These are phyloP conservation scores for Kluyveromyces wickerhamii DNA, from an alignment of 805 yeast genomes.

Conservation along the genomic window DNA sequence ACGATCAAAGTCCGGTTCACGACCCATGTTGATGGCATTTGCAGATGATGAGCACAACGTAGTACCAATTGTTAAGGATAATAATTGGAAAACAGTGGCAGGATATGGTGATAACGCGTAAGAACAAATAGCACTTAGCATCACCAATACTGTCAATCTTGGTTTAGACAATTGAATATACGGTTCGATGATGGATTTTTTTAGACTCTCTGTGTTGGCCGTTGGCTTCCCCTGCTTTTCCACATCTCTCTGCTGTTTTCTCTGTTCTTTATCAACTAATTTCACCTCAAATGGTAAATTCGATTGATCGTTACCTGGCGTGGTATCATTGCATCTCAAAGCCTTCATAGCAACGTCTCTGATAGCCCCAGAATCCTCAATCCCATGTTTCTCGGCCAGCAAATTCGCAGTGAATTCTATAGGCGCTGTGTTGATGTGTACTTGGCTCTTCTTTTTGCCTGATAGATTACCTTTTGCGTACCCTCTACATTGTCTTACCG, in stretches of 20 bases:
- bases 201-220: constrained; percentile 13
- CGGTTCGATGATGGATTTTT: constrained; percentile 42
- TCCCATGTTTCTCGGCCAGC: constrained; percentile 8
- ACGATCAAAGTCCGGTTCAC: constrained; percentile 86
- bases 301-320: background rate
- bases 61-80: constrained; percentile 76
- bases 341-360: constrained; percentile 25
- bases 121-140: constrained; percentile 85
- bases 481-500: background rate
- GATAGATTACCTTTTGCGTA: constrained; percentile 2
- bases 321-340: constrained; percentile 28
- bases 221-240: constrained; percentile 8
- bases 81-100: constrained; percentile 60
- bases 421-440: constrained; percentile 30
- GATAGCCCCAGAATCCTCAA: constrained; percentile 8
- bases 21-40: constrained; percentile 93
- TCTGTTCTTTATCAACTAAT: constrained; percentile 26
- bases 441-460: constrained; percentile 4
- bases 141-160: constrained; percentile 75
- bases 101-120: constrained; percentile 86
- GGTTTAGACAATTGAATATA: constrained; percentile 88
- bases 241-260: constrained; percentile 9
- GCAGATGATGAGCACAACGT: constrained; percentile 88
- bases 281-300: constrained; percentile 49
- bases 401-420: constrained; percentile 33